Evolutionary conservation across 2,329 filamentous ascomycete genomes (phyloP).

Genomic region (Hymenoscyphus infarciens): DNA sequence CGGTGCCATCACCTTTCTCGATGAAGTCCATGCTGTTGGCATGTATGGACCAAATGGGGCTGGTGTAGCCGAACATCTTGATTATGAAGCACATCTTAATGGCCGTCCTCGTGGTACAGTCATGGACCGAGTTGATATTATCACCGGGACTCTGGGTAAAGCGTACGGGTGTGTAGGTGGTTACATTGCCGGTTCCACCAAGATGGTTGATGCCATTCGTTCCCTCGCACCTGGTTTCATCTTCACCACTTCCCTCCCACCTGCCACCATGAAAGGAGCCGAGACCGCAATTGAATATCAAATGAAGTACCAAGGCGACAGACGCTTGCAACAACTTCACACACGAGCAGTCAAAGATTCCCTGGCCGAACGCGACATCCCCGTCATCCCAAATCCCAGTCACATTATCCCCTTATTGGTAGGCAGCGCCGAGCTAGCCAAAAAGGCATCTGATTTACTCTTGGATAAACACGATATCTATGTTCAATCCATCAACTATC

Average conservation of each 20-base stretch:
- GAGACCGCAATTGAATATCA: conserved; percentile 92
- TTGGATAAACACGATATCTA: conserved; percentile 90
- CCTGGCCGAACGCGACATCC: conserved; percentile 75
- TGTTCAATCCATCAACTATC: conserved; percentile 98
- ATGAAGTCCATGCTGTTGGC: conserved; percentile 97
- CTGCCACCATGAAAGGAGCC: conserved; percentile 94
- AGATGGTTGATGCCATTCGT: conserved; percentile 87
- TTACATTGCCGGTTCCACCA: conserved; percentile 87
- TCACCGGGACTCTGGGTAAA: conserved; percentile 95
- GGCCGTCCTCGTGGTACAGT: conserved; percentile 76
- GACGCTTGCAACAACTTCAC: conserved; percentile 90
- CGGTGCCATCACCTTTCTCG: conserved; percentile 92
- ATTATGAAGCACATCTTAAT: conserved; percentile 80
- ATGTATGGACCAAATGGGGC: conserved; percentile 98
- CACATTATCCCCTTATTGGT: conserved; percentile 95
- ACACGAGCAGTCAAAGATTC: conserved; percentile 91
- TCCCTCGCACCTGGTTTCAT: conserved; percentile 97
- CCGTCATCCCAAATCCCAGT: conserved; percentile 94
- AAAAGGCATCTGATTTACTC: conserved; percentile 86
- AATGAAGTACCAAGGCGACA: conserved; percentile 77
- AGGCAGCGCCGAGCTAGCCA: conserved; percentile 89
- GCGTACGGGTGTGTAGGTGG: conserved; percentile 97
- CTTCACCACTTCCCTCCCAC: conserved; percentile 95
- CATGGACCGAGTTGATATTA: conserved; percentile 96
- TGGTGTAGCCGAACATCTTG: conserved; percentile 94